A percentile compares a stretch with the other conserved stretches of the same genome.
These are phyloP conservation scores for Coemansia pectinata DNA, from an alignment of 192 early-diverging fungal genomes.

Conservation along the genomic window DNA sequence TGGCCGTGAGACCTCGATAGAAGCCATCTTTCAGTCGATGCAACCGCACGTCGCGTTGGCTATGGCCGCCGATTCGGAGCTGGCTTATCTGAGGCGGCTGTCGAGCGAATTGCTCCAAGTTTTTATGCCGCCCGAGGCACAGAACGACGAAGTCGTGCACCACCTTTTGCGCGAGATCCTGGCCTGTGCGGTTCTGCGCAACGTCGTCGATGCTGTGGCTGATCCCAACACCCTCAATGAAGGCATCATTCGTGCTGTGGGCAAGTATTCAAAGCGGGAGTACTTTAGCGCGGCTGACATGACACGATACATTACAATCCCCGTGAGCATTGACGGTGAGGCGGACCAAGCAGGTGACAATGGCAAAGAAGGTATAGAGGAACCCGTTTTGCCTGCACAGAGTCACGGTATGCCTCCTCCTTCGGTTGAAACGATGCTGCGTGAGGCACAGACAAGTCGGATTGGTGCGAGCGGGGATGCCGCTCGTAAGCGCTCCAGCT, in stretches of 20 bases:
- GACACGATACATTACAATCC: constrained; percentile 43
- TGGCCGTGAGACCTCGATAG: constrained; percentile 42
- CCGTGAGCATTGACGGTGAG: constrained; percentile 38
- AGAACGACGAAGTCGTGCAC: constrained; percentile 41
- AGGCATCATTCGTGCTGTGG: constrained; percentile 39
- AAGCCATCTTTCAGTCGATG: constrained; percentile 51
- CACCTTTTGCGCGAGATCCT: constrained; percentile 51
- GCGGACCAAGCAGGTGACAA: background rate
- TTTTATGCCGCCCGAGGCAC: constrained; percentile 49
- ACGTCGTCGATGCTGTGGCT: constrained; percentile 42
- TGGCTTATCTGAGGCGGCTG: constrained; percentile 45
- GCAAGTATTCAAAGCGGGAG: constrained; percentile 42
- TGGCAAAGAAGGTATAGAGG: background rate
- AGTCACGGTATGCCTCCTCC: background rate
- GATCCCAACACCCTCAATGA: constrained; percentile 52
- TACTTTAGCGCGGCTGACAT: constrained; percentile 50
- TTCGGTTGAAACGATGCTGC: constrained; percentile 51
- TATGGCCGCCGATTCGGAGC: constrained; percentile 49
- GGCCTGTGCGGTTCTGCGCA: constrained; percentile 54
- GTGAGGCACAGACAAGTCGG: constrained; percentile 40
- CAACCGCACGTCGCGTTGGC: constrained; percentile 52
- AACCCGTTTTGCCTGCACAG: constrained; percentile 6
- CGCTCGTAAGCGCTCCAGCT: background rate
- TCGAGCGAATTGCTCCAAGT: constrained; percentile 38
- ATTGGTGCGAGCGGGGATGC: constrained; percentile 14